These are phyloP conservation scores for Candida nanaspora DNA, from an alignment of 805 yeast genomes.

Conservation along the genomic window DNA sequence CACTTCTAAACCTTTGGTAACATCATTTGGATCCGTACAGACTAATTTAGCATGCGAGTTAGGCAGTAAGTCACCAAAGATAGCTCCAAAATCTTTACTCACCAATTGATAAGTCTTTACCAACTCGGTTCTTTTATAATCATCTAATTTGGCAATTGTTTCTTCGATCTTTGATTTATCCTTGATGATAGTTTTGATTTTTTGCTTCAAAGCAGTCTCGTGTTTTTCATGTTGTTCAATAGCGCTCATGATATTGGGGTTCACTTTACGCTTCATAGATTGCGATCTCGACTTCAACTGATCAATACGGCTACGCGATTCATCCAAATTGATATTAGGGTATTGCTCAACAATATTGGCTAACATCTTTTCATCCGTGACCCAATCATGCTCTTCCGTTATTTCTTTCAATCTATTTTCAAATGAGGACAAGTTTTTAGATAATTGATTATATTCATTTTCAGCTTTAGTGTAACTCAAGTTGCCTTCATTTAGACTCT, in stretches of 20 bases:
- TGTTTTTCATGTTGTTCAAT: constrained; percentile 88
- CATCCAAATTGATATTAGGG: constrained; percentile 55
- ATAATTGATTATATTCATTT: constrained; percentile 36
- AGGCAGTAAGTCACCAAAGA: constrained; percentile 83
- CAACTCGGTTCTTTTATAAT: constrained; percentile 77
- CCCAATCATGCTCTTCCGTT: constrained; percentile 62
- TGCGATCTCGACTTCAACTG: constrained; percentile 53
- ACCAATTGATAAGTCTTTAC: constrained; percentile 83
- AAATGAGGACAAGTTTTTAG: constrained; percentile 20
- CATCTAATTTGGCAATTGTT: constrained; percentile 76
- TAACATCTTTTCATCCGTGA: constrained; percentile 54
- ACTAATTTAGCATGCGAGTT: constrained; percentile 86
- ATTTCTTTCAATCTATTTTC: constrained; percentile 36
- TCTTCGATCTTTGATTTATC: constrained; percentile 87
- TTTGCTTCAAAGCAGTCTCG: constrained; percentile 64
- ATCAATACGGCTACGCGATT: constrained; percentile 50
- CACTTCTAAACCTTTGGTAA: constrained; percentile 86
- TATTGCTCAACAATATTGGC: constrained; percentile 51
- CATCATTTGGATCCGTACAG: constrained; percentile 71
- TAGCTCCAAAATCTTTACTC: constrained; percentile 80
- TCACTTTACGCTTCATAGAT: constrained; percentile 74
- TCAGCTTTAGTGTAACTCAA: constrained; percentile 48
- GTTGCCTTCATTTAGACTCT: constrained; percentile 38
- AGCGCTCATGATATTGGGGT: constrained; percentile 82
- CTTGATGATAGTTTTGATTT: constrained; percentile 81